A percentile compares a stretch with the other conserved stretches of the same genome.
These are phyloP conservation scores for Candida tetrigidarum DNA, from an alignment of 1,139 yeast genomes.

Conservation along the genomic window DNA sequence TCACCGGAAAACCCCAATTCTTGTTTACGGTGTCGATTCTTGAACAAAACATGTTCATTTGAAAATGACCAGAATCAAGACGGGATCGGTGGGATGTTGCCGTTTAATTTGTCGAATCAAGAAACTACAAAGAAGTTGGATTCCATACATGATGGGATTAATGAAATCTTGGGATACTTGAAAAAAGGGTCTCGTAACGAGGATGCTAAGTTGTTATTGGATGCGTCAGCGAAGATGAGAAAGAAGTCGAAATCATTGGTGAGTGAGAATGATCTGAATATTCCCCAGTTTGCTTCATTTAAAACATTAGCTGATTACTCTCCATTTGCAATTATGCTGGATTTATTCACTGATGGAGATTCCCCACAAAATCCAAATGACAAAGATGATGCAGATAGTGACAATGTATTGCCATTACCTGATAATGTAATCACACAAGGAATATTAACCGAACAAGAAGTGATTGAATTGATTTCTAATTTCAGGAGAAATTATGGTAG, in stretches of 20 bases:
- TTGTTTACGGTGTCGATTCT: conserved; percentile 60
- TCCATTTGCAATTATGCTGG: conserved; percentile 52
- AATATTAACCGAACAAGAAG: conserved; percentile 54
- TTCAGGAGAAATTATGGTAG: conserved; percentile 73
- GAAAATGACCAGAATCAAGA: conserved; percentile 20
- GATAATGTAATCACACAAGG: conserved; percentile 49
- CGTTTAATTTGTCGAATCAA: conserved; percentile 5
- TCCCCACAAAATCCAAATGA: conserved; percentile 21
- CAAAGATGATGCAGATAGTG: not conserved
- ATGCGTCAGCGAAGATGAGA: conserved; percentile 33
- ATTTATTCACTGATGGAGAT: conserved; percentile 22
- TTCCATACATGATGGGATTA: conserved; percentile 35
- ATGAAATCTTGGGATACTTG: conserved; percentile 32
- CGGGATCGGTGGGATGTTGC: conserved; percentile 3
- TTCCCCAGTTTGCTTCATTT: conserved; percentile 34
- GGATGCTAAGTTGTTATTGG: conserved; percentile 32
- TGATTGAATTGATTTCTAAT: conserved; percentile 53
- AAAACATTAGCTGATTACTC: conserved; percentile 45
- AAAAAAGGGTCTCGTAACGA: conserved; percentile 17
- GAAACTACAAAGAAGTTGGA: conserved; percentile 22
- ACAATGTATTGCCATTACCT: conserved; percentile 12
- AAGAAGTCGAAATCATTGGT: conserved; percentile 11
- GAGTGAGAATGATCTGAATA: conserved; percentile 17
- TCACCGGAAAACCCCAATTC: conserved; percentile 46
- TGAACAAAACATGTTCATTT: conserved; percentile 57